Evolutionary conservation across 1,284 basidiomycete genomes (phyloP), one percentile per base, ranked within the genome.

Genomic region (Tilletiaria anomala): DNA sequence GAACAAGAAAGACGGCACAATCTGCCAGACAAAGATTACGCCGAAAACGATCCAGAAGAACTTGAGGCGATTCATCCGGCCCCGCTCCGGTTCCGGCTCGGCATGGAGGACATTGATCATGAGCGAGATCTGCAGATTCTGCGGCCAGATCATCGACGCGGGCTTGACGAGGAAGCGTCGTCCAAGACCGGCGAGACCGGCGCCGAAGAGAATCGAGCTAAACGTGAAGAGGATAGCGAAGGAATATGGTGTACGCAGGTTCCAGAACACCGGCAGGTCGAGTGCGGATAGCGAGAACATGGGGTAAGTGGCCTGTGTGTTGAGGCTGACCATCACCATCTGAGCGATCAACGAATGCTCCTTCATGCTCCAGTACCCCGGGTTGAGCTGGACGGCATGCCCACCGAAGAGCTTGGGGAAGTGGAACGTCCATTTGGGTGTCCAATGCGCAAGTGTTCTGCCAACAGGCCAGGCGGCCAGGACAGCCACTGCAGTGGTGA

Each of bases 61-160:
- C 32, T 45, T 49, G 45, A 47, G 48, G 15, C 56, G 47, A 11
- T 49, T 45, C 26, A 29, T 8, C 26, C n/a, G 10, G 10, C 26
- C 26, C 26, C 10, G 26, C 26, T 8, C 26, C 14, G 35, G 31
- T 12, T 34, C 18, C 5, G 93, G 87, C 47, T 91, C 83, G 56
- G 94, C 91, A 62, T 96, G 89, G 10, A 94, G 71, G 1, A 87
- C 88, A 62, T 94, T 96, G 58, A 96, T 72, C 32, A 88, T 70
- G 11, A 88, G 87, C 54, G 86, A 87, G 2, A 78, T 77, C 35
- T 89, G 81, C 26, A 94, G 73, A 62, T 89, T 87, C 62, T 19
- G 20, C 2, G 42, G 42, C 42, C 42, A 44, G 35, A 43, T 36
- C 31, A 58, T 49, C 4, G 45, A 18, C 6, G 42, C 24, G 17